phyloP scores from a whole-genome alignment of 2,329 filamentous ascomycete genomes.

The Zymoseptoria brevis region DNA sequence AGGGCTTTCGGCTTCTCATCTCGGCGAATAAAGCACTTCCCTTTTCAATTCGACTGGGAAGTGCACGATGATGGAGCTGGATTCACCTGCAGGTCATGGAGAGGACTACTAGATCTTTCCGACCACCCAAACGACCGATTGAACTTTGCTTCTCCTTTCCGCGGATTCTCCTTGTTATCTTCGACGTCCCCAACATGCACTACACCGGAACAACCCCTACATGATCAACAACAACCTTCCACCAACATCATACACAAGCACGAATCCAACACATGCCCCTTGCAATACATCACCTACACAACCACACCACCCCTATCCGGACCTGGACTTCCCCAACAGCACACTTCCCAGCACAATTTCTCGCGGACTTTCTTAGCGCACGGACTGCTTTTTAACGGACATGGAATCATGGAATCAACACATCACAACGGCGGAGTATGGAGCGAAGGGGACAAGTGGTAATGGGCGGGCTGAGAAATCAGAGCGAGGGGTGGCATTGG shows the following conservation, averaged over 20 bases:
- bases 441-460: neutral
- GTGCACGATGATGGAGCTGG: constrained; percentile 8
- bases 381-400: neutral
- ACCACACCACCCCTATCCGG: neutral
- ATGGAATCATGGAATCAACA: neutral
- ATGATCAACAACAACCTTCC: neutral
- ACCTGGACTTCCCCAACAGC: neutral
- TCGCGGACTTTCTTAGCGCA: neutral
- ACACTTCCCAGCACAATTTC: neutral
- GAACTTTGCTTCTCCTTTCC: neutral
- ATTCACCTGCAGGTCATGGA: constrained; percentile 17
- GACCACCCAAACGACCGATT: neutral
- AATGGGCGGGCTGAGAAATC: neutral
- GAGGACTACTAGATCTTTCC: constrained; percentile 9
- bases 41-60: constrained; percentile 4
- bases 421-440: neutral
- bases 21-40: constrained; percentile 17
- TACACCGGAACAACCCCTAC: neutral
- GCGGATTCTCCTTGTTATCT: constrained; percentile 3
- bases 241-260: neutral
- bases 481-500: neutral
- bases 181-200: neutral
- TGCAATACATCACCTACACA: neutral
- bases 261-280: neutral
- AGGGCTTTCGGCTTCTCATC: constrained; percentile 25